phyloP scores from a whole-genome alignment of 106 monocot genomes.

The Allium cepa region DNA sequence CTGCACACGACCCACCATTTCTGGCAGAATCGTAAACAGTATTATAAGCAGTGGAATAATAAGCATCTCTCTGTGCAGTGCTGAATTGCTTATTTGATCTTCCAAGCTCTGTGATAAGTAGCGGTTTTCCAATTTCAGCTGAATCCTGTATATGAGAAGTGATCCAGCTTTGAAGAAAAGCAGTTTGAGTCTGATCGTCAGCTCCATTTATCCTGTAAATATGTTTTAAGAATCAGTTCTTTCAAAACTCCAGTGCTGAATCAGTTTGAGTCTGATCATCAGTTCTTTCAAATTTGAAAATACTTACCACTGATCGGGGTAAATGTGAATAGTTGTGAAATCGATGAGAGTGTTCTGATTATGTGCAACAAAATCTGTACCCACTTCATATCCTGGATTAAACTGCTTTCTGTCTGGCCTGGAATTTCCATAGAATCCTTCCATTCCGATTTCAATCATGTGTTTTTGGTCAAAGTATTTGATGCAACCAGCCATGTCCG shows the following conservation, averaged over 20 bases:
- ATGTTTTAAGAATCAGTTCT: background rate
- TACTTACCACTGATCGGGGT: conserved; percentile 17
- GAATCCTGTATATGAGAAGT: conserved; percentile 26
- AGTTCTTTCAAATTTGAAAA: conserved; percentile 5
- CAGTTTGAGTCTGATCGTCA: conserved; percentile 15
- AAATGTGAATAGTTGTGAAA: conserved; percentile 53
- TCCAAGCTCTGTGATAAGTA: conserved; percentile 46
- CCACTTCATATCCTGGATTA: conserved; percentile 42
- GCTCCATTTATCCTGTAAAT: conserved; percentile 23
- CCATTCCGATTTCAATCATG: conserved; percentile 45
- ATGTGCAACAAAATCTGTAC: conserved; percentile 49
- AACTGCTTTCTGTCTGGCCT: conserved; percentile 27
- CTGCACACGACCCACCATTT: conserved; percentile 21
- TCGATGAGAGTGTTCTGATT: conserved; percentile 26
- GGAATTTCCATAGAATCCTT: conserved; percentile 65
- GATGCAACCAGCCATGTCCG: conserved; percentile 40
- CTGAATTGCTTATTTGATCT: conserved; percentile 4
- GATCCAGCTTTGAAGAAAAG: conserved; percentile 35
- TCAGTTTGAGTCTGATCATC: conserved; percentile 22
- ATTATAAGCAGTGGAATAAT: conserved; percentile 21
- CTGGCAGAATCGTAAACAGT: conserved; percentile 26
- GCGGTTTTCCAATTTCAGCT: conserved; percentile 25
- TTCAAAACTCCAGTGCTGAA: background rate
- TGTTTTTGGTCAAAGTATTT: conserved; percentile 51
- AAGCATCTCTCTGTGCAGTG: conserved; percentile 15